Conservation (phyloP, 2,329 filamentous ascomycete species). For the Ambrosiella cleistominuta region DNA sequence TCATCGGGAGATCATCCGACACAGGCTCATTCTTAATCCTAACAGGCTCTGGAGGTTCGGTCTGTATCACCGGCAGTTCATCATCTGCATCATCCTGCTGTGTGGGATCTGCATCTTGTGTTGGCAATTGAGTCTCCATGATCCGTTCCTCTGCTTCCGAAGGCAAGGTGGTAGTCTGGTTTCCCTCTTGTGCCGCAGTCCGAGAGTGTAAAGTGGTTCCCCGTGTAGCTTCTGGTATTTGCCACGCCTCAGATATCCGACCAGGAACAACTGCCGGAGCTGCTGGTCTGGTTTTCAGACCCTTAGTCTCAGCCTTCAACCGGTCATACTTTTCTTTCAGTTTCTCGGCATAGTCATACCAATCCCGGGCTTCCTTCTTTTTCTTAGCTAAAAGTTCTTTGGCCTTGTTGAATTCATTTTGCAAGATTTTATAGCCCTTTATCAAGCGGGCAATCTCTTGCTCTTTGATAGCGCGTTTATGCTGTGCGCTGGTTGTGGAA, state of each 20-base stretch:
- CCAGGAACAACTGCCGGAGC: too few species aligned
- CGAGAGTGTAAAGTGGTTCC: too few species aligned
- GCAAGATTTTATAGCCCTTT: constrained; percentile 26
- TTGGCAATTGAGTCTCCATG: constrained; percentile 9
- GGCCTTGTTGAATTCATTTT: constrained; percentile 24
- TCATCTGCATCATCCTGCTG: constrained; percentile 1
- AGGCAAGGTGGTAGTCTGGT: constrained; percentile 8
- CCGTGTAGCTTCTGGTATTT: too few species aligned
- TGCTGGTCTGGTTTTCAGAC: too few species aligned
- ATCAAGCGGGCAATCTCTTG: constrained; percentile 8
- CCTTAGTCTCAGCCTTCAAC: too few species aligned
- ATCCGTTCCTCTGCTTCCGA: constrained; percentile 8
- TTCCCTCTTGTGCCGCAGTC: constrained; percentile 6
- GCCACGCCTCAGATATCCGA: too few species aligned
- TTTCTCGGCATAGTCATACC: constrained; percentile 27
- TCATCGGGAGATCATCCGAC: constrained; percentile 4
- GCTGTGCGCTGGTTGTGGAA: background rate
- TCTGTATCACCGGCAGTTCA: background rate
- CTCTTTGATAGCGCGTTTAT: background rate
- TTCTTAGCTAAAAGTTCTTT: constrained; percentile 24
- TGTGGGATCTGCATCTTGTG: background rate
- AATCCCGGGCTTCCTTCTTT: constrained; percentile 26
- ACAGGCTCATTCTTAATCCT: constrained; percentile 30
- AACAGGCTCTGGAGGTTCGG: background rate
- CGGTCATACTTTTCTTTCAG: constrained; percentile 15